phyloP scores from a whole-genome alignment of 1,139 yeast genomes.

The Oligophagozyma castellii region DNA sequence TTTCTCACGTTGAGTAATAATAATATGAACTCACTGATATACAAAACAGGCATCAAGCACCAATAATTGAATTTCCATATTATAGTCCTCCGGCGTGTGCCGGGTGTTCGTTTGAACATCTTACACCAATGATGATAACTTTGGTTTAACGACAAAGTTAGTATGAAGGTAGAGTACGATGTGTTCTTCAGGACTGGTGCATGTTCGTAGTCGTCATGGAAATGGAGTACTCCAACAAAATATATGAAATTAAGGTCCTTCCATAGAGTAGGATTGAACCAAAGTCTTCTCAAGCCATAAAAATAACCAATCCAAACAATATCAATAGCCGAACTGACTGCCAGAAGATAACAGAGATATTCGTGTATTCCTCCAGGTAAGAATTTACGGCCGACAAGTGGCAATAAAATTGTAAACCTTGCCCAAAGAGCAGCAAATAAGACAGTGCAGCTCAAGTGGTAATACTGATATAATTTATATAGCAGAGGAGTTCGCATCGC shows the following conservation, averaged over 20 bases:
- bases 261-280: slow-evolving; percentile 9
- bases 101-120: slow-evolving; percentile 23
- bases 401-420: slow-evolving; percentile 39
- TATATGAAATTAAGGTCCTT: slow-evolving; percentile 35
- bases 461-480: slow-evolving; percentile 17
- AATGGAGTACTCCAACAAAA: slow-evolving; percentile 31
- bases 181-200: slow-evolving; percentile 22
- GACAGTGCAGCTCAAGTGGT: slow-evolving; percentile 27
- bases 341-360: slow-evolving; percentile 31
- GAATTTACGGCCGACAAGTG: slow-evolving; percentile 47
- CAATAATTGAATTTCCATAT: slow-evolving; percentile 19
- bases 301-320: slow-evolving; percentile 16
- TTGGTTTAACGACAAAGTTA: slow-evolving; percentile 18
- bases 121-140: slow-evolving; percentile 16
- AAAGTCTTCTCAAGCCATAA: slow-evolving; percentile 10
- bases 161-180: slow-evolving; percentile 23
- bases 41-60: slow-evolving; percentile 35
- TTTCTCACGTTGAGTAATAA: slow-evolving; percentile 37
- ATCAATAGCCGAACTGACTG: slow-evolving; percentile 12
- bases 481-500: not conserved
- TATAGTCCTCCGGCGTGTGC: slow-evolving; percentile 28
- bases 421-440: slow-evolving; percentile 40
- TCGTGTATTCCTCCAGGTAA: slow-evolving; percentile 61
- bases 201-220: slow-evolving; percentile 34
- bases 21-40: slow-evolving; percentile 39